These are phyloP conservation scores for Escallonia rubra DNA, from an alignment of 129 eudicot species.

Conservation along the genomic window DNA sequence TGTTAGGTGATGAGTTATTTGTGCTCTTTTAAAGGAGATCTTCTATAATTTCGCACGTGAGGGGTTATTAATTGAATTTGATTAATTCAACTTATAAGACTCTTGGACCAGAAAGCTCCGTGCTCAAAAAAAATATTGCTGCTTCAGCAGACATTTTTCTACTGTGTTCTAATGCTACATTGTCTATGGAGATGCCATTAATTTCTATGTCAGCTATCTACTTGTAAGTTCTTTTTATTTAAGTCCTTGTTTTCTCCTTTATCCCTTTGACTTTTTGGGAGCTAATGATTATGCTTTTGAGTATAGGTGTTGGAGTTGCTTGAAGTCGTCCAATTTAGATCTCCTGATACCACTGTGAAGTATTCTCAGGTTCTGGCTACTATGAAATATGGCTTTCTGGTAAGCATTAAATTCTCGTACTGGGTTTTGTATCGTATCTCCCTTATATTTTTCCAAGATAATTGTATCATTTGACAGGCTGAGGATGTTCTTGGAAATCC, in stretches of 20 bases:
- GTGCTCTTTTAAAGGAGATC: too few relatives aligned
- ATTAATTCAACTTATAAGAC: too few relatives aligned
- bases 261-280: background rate
- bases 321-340: constrained; percentile 81
- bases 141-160: too few relatives aligned
- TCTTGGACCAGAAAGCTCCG: too few relatives aligned
- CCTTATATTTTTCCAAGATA: background rate
- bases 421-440: background rate
- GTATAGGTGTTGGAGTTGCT: constrained; percentile 77
- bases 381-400: constrained; percentile 64
- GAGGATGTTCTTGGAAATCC: constrained; percentile 85
- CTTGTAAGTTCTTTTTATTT: too few relatives aligned
- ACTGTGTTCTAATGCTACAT: too few relatives aligned
- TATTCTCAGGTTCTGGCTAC: constrained; percentile 65
- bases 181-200: too few relatives aligned
- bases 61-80: too few relatives aligned
- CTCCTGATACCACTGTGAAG: constrained; percentile 72
- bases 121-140: too few relatives aligned
- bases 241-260: background rate
- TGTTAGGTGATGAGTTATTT: too few relatives aligned
- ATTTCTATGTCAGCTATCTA: too few relatives aligned
- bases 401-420: constrained; percentile 24
- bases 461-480: constrained; percentile 38
- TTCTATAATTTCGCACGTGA: too few relatives aligned
- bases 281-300: background rate